phyloP scores from a whole-genome alignment of 441 rosid species.

The Gossypium schwendimanii region DNA sequence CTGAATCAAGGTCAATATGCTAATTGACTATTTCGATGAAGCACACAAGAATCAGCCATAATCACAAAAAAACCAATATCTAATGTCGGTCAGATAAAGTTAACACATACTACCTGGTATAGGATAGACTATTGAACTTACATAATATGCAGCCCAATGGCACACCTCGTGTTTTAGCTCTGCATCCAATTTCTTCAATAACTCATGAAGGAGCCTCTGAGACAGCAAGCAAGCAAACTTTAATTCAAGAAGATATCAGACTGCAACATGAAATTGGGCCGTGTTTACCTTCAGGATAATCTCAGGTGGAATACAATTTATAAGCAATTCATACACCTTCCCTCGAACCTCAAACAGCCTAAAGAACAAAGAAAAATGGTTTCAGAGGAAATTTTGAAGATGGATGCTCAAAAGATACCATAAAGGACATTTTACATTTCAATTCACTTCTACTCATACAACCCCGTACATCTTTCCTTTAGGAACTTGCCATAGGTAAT shows the following conservation, averaged over 20 bases:
- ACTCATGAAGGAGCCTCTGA: conserved; percentile 72
- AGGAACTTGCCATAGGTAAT: neutral
- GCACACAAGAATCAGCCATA: neutral
- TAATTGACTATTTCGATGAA: neutral
- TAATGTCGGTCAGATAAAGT: neutral
- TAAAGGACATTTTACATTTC: neutral
- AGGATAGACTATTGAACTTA: conserved; percentile 29
- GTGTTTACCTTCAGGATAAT: conserved; percentile 62
- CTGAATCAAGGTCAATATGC: neutral
- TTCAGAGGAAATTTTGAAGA: conserved; percentile 14
- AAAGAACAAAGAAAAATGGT: conserved; percentile 18
- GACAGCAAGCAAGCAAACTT: conserved; percentile 14
- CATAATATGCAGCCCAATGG: conserved; percentile 96
- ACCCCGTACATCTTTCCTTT: neutral
- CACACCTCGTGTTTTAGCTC: conserved; percentile 88
- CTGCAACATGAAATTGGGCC: neutral
- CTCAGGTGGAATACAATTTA: conserved; percentile 85
- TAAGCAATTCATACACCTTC: conserved; percentile 74
- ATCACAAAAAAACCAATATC: neutral
- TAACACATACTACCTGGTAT: neutral
- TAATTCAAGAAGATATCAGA: neutral
- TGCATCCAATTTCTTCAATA: conserved; percentile 76
- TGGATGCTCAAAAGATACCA: neutral
- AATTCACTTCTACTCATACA: neutral
- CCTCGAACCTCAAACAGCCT: conserved; percentile 87